Conservation (phyloP, 169 alveolate genomes). For the Babesia ovis region DNA sequence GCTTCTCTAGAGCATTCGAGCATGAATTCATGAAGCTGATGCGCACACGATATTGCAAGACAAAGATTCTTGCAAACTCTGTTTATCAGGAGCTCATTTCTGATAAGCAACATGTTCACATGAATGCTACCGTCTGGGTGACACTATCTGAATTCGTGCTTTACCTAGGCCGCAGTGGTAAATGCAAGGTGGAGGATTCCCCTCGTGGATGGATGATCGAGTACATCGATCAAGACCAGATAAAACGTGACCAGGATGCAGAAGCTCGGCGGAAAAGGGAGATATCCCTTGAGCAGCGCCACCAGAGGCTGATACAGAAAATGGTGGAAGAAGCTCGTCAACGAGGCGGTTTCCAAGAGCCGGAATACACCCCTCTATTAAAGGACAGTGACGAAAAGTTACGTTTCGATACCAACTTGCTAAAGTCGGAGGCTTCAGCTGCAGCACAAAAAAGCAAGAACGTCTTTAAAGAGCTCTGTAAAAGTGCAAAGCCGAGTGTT, state of each 20-base stretch:
- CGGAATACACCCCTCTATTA: slow-evolving; percentile 64
- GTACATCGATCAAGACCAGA: slow-evolving; percentile 86
- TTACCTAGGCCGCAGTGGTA: slow-evolving; percentile 88
- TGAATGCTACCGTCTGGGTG: slow-evolving; percentile 95
- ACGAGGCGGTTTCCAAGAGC: slow-evolving; percentile 67
- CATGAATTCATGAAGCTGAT: slow-evolving; percentile 86
- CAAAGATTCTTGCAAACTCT: slow-evolving; percentile 86
- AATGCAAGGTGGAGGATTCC: slow-evolving; percentile 88
- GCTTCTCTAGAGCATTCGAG: slow-evolving; percentile 89
- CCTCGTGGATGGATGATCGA: slow-evolving; percentile 92
- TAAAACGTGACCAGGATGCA: slow-evolving; percentile 67
- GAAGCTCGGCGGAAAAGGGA: slow-evolving; percentile 57
- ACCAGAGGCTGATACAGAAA: slow-evolving; percentile 58
- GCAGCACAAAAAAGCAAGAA: slow-evolving; percentile 17
- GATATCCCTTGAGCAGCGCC: slow-evolving; percentile 65
- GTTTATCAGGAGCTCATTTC: slow-evolving; percentile 88
- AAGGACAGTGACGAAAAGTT: slow-evolving; percentile 60
- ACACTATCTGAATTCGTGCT: slow-evolving; percentile 85
- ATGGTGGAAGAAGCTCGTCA: slow-evolving; percentile 55
- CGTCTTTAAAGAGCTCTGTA: slow-evolving; percentile 50
- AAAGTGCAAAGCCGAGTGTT: neutral
- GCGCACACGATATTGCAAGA: slow-evolving; percentile 82
- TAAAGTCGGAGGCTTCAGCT: slow-evolving; percentile 13
- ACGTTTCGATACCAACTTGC: slow-evolving; percentile 45
- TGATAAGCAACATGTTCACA: slow-evolving; percentile 91